Evolutionary conservation across 1,284 basidiomycete genomes (phyloP).

Genomic region (Singerocomus rubriflavus): DNA sequence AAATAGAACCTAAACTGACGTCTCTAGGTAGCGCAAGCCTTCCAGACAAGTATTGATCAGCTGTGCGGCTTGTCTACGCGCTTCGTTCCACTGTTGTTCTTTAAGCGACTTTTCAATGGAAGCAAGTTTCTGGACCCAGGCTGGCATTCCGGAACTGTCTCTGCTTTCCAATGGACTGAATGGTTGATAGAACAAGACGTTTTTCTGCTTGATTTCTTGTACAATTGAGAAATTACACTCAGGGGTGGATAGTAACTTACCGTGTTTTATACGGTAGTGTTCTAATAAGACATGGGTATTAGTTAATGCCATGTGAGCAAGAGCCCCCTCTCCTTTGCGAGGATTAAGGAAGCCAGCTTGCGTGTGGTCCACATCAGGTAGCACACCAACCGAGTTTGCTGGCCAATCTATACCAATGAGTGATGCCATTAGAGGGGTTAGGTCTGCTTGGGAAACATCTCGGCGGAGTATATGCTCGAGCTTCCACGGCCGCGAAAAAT

Average conservation of each 20-base stretch:
- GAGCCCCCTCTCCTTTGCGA: conserved; percentile 36
- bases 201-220: conserved; percentile 58
- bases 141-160: conserved; percentile 25
- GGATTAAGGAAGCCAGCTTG: conserved; percentile 52
- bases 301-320: conserved; percentile 59
- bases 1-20: conserved; percentile 36
- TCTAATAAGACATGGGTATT: conserved; percentile 79
- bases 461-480: conserved; percentile 55
- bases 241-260: conserved; percentile 36
- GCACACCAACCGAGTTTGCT: conserved; percentile 72
- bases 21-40: conserved; percentile 81
- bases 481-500: conserved; percentile 65
- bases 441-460: conserved; percentile 84
- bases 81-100: conserved; percentile 44
- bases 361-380: conserved; percentile 62
- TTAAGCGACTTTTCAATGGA: conserved; percentile 47
- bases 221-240: conserved; percentile 10
- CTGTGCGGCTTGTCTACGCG: conserved; percentile 47
- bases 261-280: conserved; percentile 78
- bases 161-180: conserved; percentile 43
- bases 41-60: conserved; percentile 59
- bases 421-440: conserved; percentile 76
- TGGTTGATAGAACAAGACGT: conserved; percentile 61
- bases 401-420: conserved; percentile 73
- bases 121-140: conserved; percentile 30